Percentiles rank a stretch among this genome's conserved stretches.
Evolutionary conservation across 768 basidiomycete genomes (phyloP).

Genomic region (Tylopilus intermedius): DNA sequence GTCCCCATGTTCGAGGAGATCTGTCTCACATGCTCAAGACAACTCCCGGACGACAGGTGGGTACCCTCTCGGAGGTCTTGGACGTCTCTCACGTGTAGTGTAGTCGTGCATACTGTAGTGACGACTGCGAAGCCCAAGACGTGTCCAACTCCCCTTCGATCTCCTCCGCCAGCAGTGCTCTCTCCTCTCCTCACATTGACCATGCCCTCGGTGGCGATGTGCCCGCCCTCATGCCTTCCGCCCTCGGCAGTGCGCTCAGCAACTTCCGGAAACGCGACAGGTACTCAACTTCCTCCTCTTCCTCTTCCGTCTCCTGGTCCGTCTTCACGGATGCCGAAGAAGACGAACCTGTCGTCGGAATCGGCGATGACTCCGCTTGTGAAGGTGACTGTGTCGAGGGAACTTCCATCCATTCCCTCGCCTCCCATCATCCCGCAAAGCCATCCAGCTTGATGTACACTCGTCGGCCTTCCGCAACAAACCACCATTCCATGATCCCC

Average conservation of each 20-base stretch:
- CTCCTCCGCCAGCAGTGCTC: conserved; percentile 59
- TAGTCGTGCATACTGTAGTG: conserved; percentile 68
- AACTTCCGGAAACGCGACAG: conserved; percentile 42
- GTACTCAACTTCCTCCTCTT: conserved; percentile 58
- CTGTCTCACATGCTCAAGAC: conserved; percentile 68
- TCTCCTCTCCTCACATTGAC: conserved; percentile 61
- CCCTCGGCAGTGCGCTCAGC: conserved; percentile 51
- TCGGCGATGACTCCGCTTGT: conserved; percentile 31
- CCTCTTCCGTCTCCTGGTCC: conserved; percentile 67
- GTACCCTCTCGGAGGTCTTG: conserved; percentile 22
- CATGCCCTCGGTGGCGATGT: conserved; percentile 55
- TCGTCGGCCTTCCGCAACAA: conserved; percentile 66
- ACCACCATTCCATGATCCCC: conserved; percentile 59
- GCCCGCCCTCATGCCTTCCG: conserved; percentile 56
- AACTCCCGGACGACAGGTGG: conserved; percentile 59
- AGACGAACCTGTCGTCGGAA: conserved; percentile 32
- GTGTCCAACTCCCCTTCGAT: conserved; percentile 57
- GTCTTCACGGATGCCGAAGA: conserved; percentile 61
- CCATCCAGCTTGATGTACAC: conserved; percentile 57
- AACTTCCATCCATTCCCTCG: conserved; percentile 39
- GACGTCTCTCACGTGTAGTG: conserved; percentile 23
- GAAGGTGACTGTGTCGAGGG: conserved; percentile 32
- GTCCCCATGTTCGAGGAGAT: conserved; percentile 71
- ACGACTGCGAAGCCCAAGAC: conserved; percentile 60
- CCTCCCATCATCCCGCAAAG: conserved; percentile 31